A percentile compares a stretch with the other conserved stretches of the same genome.
Evolutionary conservation across 1,284 basidiomycete genomes (phyloP).

Genomic region (Heterobasidion parviporum): DNA sequence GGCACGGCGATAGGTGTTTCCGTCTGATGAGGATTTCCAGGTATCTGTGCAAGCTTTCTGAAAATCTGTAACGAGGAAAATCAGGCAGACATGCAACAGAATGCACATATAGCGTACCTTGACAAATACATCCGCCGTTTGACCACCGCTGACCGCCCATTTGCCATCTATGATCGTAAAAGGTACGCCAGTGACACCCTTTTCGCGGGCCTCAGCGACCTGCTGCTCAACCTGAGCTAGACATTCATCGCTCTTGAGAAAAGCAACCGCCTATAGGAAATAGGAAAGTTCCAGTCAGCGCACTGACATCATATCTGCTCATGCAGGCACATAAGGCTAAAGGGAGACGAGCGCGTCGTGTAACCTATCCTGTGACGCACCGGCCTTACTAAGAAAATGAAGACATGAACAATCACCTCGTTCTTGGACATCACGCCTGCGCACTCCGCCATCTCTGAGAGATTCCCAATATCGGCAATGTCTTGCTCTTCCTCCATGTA

Average conservation of each 20-base stretch:
- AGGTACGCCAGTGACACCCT: constrained; percentile 74
- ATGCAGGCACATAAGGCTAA: background rate
- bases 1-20: constrained; percentile 2
- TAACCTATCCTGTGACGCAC: background rate
- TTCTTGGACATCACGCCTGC: constrained; percentile 52
- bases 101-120: constrained; percentile 41
- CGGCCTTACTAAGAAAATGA: background rate
- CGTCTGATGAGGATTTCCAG: background rate
- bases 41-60: constrained; percentile 10
- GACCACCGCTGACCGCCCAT: constrained; percentile 73
- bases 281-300: background rate
- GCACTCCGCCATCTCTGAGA: constrained; percentile 54
- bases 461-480: constrained; percentile 47
- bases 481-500: constrained; percentile 61
- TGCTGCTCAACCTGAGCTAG: constrained; percentile 61
- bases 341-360: background rate
- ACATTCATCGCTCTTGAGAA: constrained; percentile 62
- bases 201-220: constrained; percentile 55
- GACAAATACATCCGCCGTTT: constrained; percentile 62
- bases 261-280: constrained; percentile 31
- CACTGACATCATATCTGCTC: background rate
- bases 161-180: constrained; percentile 73
- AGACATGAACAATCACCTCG: constrained; percentile 34
- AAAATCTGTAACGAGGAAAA: constrained; percentile 16
- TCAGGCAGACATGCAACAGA: background rate